Evolutionary conservation across 257 asterid genomes (phyloP).

Genomic region (Mentha longifolia): DNA sequence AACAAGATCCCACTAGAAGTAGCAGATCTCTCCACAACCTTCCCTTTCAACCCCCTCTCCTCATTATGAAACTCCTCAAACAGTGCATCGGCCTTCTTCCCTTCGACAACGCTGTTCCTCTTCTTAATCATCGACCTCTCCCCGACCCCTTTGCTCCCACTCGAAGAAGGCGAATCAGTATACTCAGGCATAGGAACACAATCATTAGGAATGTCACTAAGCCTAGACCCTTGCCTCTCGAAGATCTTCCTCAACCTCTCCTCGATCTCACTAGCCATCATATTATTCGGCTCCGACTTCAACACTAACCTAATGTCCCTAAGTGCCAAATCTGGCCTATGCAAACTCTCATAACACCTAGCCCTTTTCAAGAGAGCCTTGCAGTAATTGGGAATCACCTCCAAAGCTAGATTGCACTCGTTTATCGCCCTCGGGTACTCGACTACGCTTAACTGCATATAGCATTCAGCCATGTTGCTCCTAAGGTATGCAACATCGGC

Average conservation of each 20-base stretch:
- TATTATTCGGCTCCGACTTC: slow-evolving; percentile 68
- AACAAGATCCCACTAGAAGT: slow-evolving; percentile 16
- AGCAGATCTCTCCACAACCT: slow-evolving; percentile 23
- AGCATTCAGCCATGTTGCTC: slow-evolving; percentile 87
- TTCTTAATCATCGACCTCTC: slow-evolving; percentile 51
- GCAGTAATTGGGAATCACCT: slow-evolving; percentile 75
- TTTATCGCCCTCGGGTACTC: slow-evolving; percentile 85
- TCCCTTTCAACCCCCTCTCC: slow-evolving; percentile 23
- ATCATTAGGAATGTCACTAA: slow-evolving; percentile 45
- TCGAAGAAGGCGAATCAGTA: slow-evolving; percentile 45
- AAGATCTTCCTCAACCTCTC: slow-evolving; percentile 66
- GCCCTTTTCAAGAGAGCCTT: slow-evolving; percentile 89
- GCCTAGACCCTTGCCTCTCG: slow-evolving; percentile 53
- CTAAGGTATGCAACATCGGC: slow-evolving; percentile 69
- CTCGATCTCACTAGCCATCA: slow-evolving; percentile 77
- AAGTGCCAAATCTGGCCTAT: slow-evolving; percentile 71
- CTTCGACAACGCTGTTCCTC: slow-evolving; percentile 35
- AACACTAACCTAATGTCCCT: slow-evolving; percentile 66
- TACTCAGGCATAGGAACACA: slow-evolving; percentile 55
- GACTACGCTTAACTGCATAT: slow-evolving; percentile 71
- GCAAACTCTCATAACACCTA: slow-evolving; percentile 81
- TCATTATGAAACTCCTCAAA: slow-evolving; percentile 27
- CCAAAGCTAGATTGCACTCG: slow-evolving; percentile 86
- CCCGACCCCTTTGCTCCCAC: slow-evolving; percentile 36
- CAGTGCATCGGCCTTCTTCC: slow-evolving; percentile 35